Base-by-base conservation (phyloP, 768 basidiomycete genomes). In the Pleurotus pulmonarius region DNA sequence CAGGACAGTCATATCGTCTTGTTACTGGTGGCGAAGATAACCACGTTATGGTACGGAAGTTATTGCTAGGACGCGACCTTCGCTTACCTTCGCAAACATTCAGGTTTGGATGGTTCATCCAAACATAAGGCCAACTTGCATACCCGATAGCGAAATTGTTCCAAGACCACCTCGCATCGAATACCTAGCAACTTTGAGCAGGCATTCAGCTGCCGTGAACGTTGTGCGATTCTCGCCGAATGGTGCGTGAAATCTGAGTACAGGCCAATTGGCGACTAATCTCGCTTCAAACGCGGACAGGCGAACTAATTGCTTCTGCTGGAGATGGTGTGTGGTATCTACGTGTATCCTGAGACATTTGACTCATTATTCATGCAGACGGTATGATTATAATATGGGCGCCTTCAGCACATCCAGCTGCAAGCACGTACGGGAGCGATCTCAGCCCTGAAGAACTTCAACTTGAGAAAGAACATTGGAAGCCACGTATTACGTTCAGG, bases 311-410 rank as follows among this genome's bases (percentile, higher is more conserved):
- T 66, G 97, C 97, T 49, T 97, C 95, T 12, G 96, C 97, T 46
- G 97, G 97, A 51, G 97, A 99, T 76, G 95, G 95, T 95, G 68
- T 64, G 87, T 70, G 52, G 15, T 16, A 22, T 58, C 39, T 46
- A 37, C 8, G 20, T 7, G 8, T 22, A 6, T 37, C 20, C n/a
- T 26, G 41, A 37, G 6, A 18, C n/a, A 39, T 56, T 58, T 45
- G 49, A 24, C 61, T 39, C 34, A 46, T 44, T 13, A 47, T 22
- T 29, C 34, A 22, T 41, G 53, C 64, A 97, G 96, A 99, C 73
- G 97, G 97, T 11, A 94, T 95, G 87, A 87, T 99, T 58, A 92
- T 98, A 48, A 84, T 99, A 13, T 99, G 97, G 97, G 86, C 90
- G 0, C 92, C 85, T 7, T 87, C 90, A 3, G 81, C 85, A 20